A percentile compares a stretch with the other conserved stretches of the same genome.
These are phyloP conservation scores for Paracoccidioides brasiliensis DNA, from an alignment of 2,329 filamentous ascomycete species.

Conservation along the genomic window DNA sequence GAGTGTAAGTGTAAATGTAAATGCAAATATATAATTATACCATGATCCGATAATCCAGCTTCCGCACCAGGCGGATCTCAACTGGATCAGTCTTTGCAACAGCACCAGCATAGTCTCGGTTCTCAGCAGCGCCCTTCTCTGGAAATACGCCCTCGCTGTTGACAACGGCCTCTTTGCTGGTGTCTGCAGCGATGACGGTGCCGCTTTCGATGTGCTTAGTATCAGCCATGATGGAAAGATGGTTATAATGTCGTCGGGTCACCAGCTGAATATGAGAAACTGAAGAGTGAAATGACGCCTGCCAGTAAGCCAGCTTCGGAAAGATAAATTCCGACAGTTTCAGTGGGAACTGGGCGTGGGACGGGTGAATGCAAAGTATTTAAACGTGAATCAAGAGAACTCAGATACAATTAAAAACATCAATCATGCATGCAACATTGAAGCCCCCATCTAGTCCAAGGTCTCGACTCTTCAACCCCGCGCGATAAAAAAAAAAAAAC, in stretches of 20 bases:
- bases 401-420: not conserved
- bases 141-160: not conserved
- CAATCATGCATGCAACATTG: too few relatives aligned
- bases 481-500: not conserved
- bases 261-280: not conserved
- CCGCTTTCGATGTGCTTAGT: not conserved
- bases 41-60: conserved; percentile 33
- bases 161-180: not conserved
- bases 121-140: conserved; percentile 5
- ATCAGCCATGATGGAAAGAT: not conserved
- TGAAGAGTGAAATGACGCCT: too few relatives aligned
- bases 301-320: too few relatives aligned
- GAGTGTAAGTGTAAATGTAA: not conserved
- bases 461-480: not conserved
- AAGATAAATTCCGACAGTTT: too few relatives aligned
- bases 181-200: not conserved
- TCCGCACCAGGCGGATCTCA: conserved; percentile 30
- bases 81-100: conserved; percentile 28
- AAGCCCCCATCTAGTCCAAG: too few relatives aligned
- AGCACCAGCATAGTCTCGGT: conserved; percentile 28
- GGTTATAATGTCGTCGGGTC: too few relatives aligned
- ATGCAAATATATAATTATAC: conserved; percentile 11
- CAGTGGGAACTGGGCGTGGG: too few relatives aligned
- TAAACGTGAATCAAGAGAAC: not conserved
- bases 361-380: too few relatives aligned